Conservation (phyloP, 106 monocot species). For the Dendrobium nobile region DNA sequence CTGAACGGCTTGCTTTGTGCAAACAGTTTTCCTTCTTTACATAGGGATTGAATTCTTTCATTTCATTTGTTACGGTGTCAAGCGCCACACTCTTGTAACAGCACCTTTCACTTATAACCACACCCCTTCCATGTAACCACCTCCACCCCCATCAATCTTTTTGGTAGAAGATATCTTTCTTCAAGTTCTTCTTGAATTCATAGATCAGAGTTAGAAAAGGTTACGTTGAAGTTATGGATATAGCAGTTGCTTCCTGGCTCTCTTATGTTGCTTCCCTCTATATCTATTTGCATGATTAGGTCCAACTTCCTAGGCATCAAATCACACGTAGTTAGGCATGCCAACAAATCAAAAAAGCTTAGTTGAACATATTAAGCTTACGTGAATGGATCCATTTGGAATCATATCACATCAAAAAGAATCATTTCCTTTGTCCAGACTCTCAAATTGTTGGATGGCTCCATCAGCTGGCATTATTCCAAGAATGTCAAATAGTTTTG, state of each 20-base stretch:
- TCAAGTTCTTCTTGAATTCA: background rate
- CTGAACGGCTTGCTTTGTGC: background rate
- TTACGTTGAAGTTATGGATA: background rate
- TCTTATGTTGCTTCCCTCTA: no score
- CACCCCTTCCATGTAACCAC: background rate
- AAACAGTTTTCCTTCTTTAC: background rate
- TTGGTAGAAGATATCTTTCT: background rate
- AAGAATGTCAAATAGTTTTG: background rate
- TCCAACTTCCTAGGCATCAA: background rate
- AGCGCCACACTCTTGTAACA: background rate
- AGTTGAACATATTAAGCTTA: no score
- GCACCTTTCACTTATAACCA: background rate
- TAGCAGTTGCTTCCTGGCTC: background rate
- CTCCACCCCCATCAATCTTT: background rate
- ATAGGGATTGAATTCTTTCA: background rate
- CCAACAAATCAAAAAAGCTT: background rate
- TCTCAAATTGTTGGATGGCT: background rate
- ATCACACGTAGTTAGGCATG: background rate
- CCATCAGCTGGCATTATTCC: background rate
- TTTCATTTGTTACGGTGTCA: background rate
- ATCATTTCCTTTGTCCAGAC: background rate
- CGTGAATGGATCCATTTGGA: background rate
- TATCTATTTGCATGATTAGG: background rate
- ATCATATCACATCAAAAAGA: background rate
- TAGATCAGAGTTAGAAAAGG: background rate